These are phyloP conservation scores for Backusella psychrophila DNA, from an alignment of 192 early-diverging fungal genomes.

Conservation along the genomic window DNA sequence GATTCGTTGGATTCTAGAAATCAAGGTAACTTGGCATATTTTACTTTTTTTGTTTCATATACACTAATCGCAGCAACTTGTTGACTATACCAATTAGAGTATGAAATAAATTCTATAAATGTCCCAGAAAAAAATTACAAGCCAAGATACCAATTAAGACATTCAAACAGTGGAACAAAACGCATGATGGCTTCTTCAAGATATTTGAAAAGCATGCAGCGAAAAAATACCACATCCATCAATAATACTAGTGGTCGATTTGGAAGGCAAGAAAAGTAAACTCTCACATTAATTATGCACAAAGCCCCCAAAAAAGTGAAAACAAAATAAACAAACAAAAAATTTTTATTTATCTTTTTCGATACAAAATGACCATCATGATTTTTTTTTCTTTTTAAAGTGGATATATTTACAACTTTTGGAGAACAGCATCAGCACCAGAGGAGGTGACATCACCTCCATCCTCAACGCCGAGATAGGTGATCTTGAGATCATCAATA, in stretches of 20 bases:
- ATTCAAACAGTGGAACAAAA: conserved; percentile 2
- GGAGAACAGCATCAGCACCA: conserved; percentile 17
- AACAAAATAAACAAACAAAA: not conserved
- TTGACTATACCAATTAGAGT: not conserved
- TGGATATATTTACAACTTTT: conserved; percentile 14
- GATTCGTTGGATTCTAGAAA: not conserved
- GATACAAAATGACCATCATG: not conserved
- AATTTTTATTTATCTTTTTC: not conserved
- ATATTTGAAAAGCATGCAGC: conserved; percentile 12
- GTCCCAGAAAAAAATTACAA: not conserved
- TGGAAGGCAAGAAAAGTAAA: not conserved
- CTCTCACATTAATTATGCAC: not conserved
- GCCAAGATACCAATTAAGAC: not conserved
- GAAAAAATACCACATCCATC: not conserved
- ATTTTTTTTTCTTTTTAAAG: not conserved
- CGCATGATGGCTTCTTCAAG: conserved; percentile 14
- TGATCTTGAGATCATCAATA: conserved; percentile 49
- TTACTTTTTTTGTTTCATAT: not conserved
- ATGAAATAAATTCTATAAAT: not conserved
- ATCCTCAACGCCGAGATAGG: conserved; percentile 51
- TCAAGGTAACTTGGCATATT: not conserved
- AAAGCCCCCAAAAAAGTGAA: not conserved
- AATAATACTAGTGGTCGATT: not conserved
- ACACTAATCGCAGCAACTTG: not conserved
- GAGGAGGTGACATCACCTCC: conserved; percentile 14